Evolutionary conservation across 2,329 filamentous ascomycete genomes (phyloP), one percentile per base, ranked within the genome.

Genomic region (Dactylellina parvicollis): DNA sequence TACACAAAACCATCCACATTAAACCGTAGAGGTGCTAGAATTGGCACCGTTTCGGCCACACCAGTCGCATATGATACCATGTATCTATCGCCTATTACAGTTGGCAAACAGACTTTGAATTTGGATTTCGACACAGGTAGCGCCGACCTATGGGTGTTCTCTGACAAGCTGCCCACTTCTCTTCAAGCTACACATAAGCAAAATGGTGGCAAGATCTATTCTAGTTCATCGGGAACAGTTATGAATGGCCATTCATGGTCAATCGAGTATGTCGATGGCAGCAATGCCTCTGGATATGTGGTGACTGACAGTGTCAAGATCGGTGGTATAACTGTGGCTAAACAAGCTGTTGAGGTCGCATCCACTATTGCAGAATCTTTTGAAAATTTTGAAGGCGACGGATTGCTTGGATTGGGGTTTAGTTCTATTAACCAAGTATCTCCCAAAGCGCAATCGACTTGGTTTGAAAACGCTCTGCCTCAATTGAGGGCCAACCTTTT

Each of bases 61-160:
- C 87, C 89, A 10, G 86, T 88, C 75, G 81, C 85, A 46, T 87
- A 88, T 76, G 90, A 90, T 77, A 83, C 86, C 50, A 87, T 91
- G 70, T 93, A 91, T 77, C 84, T 93, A 10, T 86, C 88, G 0
- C 88, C 88, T 0, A 87, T 92, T 57, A 84, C 79, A n/a, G 85
- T 92, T 75, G 90, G 90, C 71, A 88, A 87, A 3, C 89, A 92
- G 81, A 85, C 83, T 3, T 77, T 92, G 66, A 86, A 88, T 78
- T 81, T 92, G 79, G 87, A 91, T 79, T 90, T 92, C 78, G 90
- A 92, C 80, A 89, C 88, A n/a, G 90, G 90, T 65, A 91, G 89
- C 1, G 86, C 89, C 10, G 90, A 92, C 80, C 84, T 91, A 82
- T 92, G 89, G 89, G 86, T 90, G 20, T 90, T 92, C 82, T 90